Conservation (phyloP, 2,329 filamentous ascomycete species). For the Chrysosporium keratinophilum region DNA sequence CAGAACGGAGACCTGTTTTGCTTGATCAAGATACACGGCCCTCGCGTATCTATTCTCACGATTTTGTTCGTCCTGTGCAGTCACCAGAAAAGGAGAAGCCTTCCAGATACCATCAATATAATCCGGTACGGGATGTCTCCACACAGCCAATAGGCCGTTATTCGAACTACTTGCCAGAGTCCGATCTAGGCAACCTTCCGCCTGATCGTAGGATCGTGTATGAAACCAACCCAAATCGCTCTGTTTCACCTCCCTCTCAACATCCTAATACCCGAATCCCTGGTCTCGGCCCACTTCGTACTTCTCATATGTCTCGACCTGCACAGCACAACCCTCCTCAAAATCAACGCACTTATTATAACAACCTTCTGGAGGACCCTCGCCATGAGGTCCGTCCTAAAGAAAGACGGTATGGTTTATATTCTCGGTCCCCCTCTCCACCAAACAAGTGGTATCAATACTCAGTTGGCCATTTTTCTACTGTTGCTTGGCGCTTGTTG, state of each 20-base stretch:
- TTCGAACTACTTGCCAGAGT: background rate
- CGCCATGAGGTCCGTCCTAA: background rate
- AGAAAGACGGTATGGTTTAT: slow-evolving; percentile 6
- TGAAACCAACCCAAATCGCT: background rate
- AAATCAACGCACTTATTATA: background rate
- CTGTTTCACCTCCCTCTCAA: slow-evolving; percentile 3
- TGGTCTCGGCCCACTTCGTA: background rate
- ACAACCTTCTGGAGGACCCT: background rate
- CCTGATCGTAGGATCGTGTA: background rate
- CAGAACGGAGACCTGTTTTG: slow-evolving; percentile 17
- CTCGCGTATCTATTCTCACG: slow-evolving; percentile 27
- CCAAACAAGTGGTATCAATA: background rate
- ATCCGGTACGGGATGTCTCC: background rate
- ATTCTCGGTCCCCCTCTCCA: background rate
- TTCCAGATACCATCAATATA: slow-evolving; percentile 14
- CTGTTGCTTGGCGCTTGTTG: background rate
- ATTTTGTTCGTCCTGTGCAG: slow-evolving; percentile 29
- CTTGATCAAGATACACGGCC: slow-evolving; percentile 11
- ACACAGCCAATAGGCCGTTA: background rate
- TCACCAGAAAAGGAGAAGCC: slow-evolving; percentile 14
- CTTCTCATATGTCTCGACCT: background rate
- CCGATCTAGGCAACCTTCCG: background rate
- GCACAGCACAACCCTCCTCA: background rate
- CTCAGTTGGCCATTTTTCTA: background rate
- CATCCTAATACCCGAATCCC: background rate